Percentiles rank a stretch among this genome's conserved stretches.
Conservation (phyloP, 2,329 filamentous ascomycete species). For the Stemphylium vesicarium region DNA sequence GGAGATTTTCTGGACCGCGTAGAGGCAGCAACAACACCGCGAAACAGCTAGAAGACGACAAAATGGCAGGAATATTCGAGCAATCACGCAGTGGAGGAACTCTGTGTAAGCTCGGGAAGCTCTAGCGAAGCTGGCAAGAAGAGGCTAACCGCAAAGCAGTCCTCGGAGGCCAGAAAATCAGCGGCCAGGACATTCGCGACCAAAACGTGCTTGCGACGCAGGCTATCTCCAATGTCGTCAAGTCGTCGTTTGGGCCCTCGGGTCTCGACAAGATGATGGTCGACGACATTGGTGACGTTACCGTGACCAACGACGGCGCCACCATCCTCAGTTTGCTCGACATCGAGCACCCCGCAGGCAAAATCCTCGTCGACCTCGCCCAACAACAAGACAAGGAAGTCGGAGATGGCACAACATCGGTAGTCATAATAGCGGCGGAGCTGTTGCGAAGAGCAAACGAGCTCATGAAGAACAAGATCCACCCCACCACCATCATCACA, state of each 20-base stretch:
- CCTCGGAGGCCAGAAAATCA: slow-evolving; percentile 96
- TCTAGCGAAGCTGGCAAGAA: not conserved
- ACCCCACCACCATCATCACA: slow-evolving; percentile 98
- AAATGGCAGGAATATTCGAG: slow-evolving; percentile 95
- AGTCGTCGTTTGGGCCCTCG: slow-evolving; percentile 96
- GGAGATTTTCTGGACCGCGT: slow-evolving; percentile 39
- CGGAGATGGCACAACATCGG: slow-evolving; percentile 96
- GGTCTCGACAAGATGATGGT: slow-evolving; percentile 99
- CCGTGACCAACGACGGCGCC: slow-evolving; percentile 97
- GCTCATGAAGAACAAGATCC: slow-evolving; percentile 99
- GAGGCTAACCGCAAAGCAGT: slow-evolving; percentile 58
- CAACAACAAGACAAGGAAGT: slow-evolving; percentile 99
- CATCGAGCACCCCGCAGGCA: slow-evolving; percentile 96
- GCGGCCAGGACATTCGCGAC: slow-evolving; percentile 92
- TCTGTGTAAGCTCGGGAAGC: slow-evolving; percentile 67
- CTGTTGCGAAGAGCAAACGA: slow-evolving; percentile 93
- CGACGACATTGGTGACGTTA: slow-evolving; percentile 98
- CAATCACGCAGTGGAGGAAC: slow-evolving; percentile 90
- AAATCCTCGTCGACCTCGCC: slow-evolving; percentile 96
- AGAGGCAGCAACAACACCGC: slow-evolving; percentile 37
- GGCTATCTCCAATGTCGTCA: slow-evolving; percentile 97
- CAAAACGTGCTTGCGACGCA: slow-evolving; percentile 97
- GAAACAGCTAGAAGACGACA: slow-evolving; percentile 40
- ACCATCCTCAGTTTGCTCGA: slow-evolving; percentile 95
- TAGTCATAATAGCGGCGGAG: slow-evolving; percentile 96